phyloP scores from a whole-genome alignment of 305 asterid genomes.

The Monarda citriodora region DNA sequence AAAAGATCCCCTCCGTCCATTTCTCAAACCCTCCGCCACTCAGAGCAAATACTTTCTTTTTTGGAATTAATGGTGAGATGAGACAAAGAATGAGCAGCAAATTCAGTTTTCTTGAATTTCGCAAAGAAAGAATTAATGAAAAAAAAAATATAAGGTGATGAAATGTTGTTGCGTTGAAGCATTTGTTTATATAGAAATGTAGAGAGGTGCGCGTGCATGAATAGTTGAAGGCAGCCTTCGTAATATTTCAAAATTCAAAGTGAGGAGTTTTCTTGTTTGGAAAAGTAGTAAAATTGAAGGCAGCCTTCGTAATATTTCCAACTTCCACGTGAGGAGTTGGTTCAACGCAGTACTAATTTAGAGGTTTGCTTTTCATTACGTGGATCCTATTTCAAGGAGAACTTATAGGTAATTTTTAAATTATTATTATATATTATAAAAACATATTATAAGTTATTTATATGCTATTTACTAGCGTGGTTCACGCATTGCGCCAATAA shows the following conservation, averaged over 20 bases:
- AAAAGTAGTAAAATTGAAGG: too few species aligned
- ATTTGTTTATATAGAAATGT: not conserved
- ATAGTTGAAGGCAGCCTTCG: constrained; percentile 9
- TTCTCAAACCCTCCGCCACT: not conserved
- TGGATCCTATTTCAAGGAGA: too few species aligned
- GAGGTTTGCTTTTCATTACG: too few species aligned
- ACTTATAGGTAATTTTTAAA: too few species aligned
- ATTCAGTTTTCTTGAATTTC: not conserved
- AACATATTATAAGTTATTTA: too few species aligned
- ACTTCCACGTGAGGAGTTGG: too few species aligned
- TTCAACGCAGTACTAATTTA: too few species aligned
- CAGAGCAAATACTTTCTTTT: not conserved
- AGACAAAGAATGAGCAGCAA: not conserved
- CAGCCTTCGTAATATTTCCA: not conserved
- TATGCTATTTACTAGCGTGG: too few species aligned
- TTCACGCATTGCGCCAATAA: too few species aligned
- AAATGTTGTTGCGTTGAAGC: not conserved
- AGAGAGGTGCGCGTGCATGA: not conserved
- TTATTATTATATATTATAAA: too few species aligned
- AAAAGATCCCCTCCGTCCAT: constrained; percentile 38
- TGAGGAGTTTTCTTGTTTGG: too few species aligned
- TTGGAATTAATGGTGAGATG: not conserved
- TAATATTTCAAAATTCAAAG: not conserved
- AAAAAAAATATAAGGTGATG: not conserved
- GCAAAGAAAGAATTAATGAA: constrained; percentile 1